Percentiles rank a stretch among this genome's conserved stretches.
These are phyloP conservation scores for Trichoderma breve DNA, from an alignment of 2,329 filamentous ascomycete genomes.

Conservation along the genomic window DNA sequence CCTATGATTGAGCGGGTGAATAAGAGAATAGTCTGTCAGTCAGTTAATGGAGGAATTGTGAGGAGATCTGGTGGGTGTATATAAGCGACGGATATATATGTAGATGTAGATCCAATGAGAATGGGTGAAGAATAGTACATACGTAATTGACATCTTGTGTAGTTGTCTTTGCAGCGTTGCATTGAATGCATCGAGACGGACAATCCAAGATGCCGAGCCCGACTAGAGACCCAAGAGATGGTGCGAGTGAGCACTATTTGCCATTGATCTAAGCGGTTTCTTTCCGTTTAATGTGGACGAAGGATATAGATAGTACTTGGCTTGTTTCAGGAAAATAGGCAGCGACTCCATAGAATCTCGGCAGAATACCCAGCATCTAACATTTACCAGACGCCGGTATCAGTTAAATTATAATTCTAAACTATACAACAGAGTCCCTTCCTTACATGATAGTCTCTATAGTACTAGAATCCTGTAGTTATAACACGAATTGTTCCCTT, in stretches of 20 bases:
- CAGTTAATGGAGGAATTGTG: background rate
- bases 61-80: background rate
- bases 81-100: background rate
- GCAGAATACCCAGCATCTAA: background rate
- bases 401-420: background rate
- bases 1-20: no score
- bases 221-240: background rate
- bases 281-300: background rate
- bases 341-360: background rate
- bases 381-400: background rate
- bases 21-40: background rate
- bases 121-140: no score
- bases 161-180: background rate
- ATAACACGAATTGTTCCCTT: background rate
- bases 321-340: background rate
- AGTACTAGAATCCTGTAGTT: background rate
- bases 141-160: background rate
- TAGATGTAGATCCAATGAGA: background rate
- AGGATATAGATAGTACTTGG: background rate
- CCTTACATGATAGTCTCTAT: background rate
- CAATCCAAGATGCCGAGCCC: background rate
- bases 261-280: background rate
- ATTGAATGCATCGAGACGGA: background rate
- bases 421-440: background rate
- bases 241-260: background rate